Base-by-base conservation (phyloP, 257 asterid genomes). In the Scutellaria barbata region DNA sequence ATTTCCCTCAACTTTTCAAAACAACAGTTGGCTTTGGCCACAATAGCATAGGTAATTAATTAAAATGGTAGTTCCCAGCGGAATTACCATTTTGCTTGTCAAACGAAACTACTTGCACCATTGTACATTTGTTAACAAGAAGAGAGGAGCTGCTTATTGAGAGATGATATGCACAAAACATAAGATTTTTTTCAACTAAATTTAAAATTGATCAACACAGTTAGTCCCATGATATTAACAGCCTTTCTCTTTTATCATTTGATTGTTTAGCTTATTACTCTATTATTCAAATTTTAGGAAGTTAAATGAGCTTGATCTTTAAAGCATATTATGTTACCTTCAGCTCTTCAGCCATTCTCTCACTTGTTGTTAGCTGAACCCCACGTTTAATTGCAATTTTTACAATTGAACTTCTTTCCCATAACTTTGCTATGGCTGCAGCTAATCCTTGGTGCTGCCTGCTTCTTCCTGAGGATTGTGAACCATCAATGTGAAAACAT, bases 401-500 rank as follows among this genome's bases (percentile, higher is more conserved):
- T 0, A 85, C 96, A 60, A 95, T 87, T 17, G 96, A 88, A 85
- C 99, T 92, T 79, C 82, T 86, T 81, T 88, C 95, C 99, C 97
- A 95, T 74, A 95, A 76, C 89, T 92, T 95, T 74, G 86, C 73
- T 92, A 95, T 95, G 62, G 96, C 98, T 51, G 82, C 85, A 72
- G 98, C 98, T 75, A 95, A 85, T 66, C 99, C 97, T 82, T 95
- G 98, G 76, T 88, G 99, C 81, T 88, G 96, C 86, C 99, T 87
- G 83, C 99, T 92, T 87, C 99, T 88, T 74, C 99, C 99, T 94
- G 83, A 71, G 74, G 64, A 79, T 66, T 20, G 39, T 8, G 55
- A 63, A 74, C 41, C 69, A 71, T 72, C 61, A 66, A 42, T 17
- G 5, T 56, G n/a, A 63, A 48, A 50, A 11, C 42, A 45, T 40